Evolutionary conservation across 257 asterid species (phyloP).

Genomic region (Solanum arcanum): DNA sequence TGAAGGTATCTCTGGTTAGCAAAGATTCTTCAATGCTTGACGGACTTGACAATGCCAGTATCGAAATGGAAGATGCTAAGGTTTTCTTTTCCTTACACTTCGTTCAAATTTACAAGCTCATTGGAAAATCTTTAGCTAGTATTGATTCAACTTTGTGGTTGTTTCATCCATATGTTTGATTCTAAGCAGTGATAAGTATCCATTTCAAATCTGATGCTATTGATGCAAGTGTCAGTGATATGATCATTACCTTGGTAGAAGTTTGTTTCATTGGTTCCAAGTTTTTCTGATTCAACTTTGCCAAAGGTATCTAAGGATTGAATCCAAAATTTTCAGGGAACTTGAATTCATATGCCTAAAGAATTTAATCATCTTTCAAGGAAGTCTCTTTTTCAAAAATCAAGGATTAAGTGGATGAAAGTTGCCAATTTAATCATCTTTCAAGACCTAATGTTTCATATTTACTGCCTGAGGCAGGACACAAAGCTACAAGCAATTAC

Average conservation of each 20-base stretch:
- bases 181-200: not conserved
- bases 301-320: not conserved
- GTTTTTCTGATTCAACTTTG: not conserved
- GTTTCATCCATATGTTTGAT: not conserved
- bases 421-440: not conserved
- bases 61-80: constrained; percentile 92
- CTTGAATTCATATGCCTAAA: not conserved
- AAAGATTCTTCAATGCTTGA: constrained; percentile 98
- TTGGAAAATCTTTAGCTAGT: not conserved
- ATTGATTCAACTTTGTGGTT: not conserved
- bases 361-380: not conserved
- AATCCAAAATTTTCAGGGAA: not conserved
- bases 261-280: not conserved
- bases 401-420: not conserved
- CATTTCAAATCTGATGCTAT: not conserved
- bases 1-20: constrained; percentile 94
- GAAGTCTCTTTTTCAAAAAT: not conserved
- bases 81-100: constrained; percentile 24
- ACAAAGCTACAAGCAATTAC: not conserved
- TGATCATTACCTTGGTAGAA: not conserved
- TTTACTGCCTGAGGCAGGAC: not conserved
- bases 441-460: not conserved
- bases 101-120: not conserved
- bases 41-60: constrained; percentile 91
- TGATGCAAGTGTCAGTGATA: not conserved